Percentiles rank a stretch among this genome's conserved stretches.
Evolutionary conservation across 371 early-diverging fungal species (phyloP).

Genomic region (Rhizopus sp.): DNA sequence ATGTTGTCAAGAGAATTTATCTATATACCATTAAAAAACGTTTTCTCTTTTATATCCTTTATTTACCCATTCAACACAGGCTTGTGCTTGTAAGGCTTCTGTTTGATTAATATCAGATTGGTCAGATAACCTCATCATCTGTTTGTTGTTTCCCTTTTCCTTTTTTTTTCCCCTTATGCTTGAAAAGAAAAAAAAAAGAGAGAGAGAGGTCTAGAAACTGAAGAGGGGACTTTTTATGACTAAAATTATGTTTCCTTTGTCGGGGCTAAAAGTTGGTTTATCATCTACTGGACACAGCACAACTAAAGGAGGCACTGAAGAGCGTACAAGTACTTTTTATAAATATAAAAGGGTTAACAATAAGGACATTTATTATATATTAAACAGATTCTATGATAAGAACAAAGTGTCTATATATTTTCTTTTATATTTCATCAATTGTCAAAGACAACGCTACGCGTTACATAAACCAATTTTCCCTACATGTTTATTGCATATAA

Average conservation of each 20-base stretch:
- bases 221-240: not conserved
- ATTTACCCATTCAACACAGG: constrained; percentile 47
- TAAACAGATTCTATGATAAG: too few species aligned
- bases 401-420: too few species aligned
- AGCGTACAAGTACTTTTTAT: too few species aligned
- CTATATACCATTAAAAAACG: constrained; percentile 35
- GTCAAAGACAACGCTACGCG: too few species aligned
- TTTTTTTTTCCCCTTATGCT: constrained; percentile 1
- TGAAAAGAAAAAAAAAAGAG: constrained; percentile 6
- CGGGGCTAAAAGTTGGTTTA: not conserved
- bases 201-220: constrained; percentile 2
- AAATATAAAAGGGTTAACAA: too few species aligned
- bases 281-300: not conserved
- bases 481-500: too few species aligned
- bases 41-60: not conserved
- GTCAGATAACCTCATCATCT: constrained; percentile 21
- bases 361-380: too few species aligned
- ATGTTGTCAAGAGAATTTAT: constrained; percentile 75
- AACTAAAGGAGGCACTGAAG: too few species aligned
- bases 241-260: constrained; percentile 6
- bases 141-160: constrained; percentile 5
- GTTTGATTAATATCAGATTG: constrained; percentile 12
- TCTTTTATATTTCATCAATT: too few species aligned
- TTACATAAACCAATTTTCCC: too few species aligned
- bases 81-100: constrained; percentile 32